Percentiles rank a stretch among this genome's conserved stretches.
These are phyloP conservation scores for Arthrinium phaeospermum DNA, from an alignment of 2,329 filamentous ascomycete species.

Conservation along the genomic window DNA sequence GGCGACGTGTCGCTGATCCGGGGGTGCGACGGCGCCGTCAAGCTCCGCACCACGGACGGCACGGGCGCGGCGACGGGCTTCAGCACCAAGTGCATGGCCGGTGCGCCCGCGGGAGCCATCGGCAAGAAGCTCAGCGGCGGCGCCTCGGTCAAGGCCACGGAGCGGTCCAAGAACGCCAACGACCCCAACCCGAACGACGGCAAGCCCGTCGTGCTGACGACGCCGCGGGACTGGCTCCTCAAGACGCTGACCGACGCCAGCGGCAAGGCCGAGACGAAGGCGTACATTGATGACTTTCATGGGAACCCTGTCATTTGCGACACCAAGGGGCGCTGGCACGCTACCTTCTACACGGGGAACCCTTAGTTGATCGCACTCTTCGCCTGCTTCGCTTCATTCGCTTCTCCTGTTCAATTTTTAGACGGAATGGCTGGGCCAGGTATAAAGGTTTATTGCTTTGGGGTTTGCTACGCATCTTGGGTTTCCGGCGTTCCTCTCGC, in stretches of 20 bases:
- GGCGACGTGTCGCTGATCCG: slow-evolving; percentile 30
- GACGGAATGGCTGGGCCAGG: neutral
- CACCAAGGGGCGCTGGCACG: slow-evolving; percentile 24
- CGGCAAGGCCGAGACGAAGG: slow-evolving; percentile 11
- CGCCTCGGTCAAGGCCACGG: neutral
- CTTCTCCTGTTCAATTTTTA: neutral
- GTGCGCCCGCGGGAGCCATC: neutral
- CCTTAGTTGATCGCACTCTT: neutral
- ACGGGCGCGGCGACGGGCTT: slow-evolving; percentile 24
- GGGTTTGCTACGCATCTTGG: neutral
- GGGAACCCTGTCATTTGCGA: slow-evolving; percentile 29
- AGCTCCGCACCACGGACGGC: slow-evolving; percentile 22
- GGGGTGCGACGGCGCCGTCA: slow-evolving; percentile 29
- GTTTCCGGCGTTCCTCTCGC: neutral
- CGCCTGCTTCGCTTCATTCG: neutral
- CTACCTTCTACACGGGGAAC: slow-evolving; percentile 26
- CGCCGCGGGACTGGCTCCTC: slow-evolving; percentile 24
- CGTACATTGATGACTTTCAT: slow-evolving; percentile 30
- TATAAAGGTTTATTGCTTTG: neutral
- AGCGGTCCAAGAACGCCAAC: slow-evolving; percentile 17
- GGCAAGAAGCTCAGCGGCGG: slow-evolving; percentile 3
- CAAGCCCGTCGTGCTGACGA: neutral
- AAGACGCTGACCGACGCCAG: slow-evolving; percentile 21
- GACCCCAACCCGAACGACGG: neutral
- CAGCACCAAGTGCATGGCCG: slow-evolving; percentile 13